These are phyloP conservation scores for Globisporangium nodosum DNA, from an alignment of 352 stramenopile species.

Conservation along the genomic window DNA sequence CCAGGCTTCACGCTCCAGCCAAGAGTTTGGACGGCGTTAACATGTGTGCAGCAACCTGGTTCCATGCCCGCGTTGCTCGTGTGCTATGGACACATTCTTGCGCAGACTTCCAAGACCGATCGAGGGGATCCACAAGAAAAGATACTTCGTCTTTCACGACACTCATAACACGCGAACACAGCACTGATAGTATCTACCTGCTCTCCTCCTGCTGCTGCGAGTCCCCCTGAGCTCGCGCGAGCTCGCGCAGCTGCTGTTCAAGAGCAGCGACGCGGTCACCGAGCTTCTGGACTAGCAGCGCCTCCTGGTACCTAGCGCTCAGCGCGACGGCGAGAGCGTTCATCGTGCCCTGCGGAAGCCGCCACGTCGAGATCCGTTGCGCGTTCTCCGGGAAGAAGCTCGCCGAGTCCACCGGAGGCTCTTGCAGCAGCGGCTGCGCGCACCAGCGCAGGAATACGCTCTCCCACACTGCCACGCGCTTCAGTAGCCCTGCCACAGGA, in stretches of 20 bases:
- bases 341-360: constrained; percentile 43
- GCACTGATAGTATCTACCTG: too few relatives aligned
- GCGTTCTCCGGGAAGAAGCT: constrained; percentile 61
- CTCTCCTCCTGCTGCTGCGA: neutral
- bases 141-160: too few relatives aligned
- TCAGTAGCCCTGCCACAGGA: constrained; percentile 51
- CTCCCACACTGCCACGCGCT: constrained; percentile 60
- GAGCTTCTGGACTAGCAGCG: constrained; percentile 35
- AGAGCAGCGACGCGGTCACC: constrained; percentile 28
- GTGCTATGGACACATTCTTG: too few relatives aligned
- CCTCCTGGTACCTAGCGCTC: constrained; percentile 35
- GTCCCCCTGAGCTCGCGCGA: neutral
- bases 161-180: neutral
- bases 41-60: too few relatives aligned
- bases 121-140: too few relatives aligned
- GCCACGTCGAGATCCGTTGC: constrained; percentile 55
- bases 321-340: constrained; percentile 45
- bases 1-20: too few relatives aligned
- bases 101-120: too few relatives aligned
- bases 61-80: too few relatives aligned
- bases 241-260: constrained; percentile 18
- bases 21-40: too few relatives aligned
- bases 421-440: constrained; percentile 50
- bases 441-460: constrained; percentile 74
- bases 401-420: constrained; percentile 19